Conservation (phyloP, 2,329 filamentous ascomycete species). For the Emmonsia crescens region DNA sequence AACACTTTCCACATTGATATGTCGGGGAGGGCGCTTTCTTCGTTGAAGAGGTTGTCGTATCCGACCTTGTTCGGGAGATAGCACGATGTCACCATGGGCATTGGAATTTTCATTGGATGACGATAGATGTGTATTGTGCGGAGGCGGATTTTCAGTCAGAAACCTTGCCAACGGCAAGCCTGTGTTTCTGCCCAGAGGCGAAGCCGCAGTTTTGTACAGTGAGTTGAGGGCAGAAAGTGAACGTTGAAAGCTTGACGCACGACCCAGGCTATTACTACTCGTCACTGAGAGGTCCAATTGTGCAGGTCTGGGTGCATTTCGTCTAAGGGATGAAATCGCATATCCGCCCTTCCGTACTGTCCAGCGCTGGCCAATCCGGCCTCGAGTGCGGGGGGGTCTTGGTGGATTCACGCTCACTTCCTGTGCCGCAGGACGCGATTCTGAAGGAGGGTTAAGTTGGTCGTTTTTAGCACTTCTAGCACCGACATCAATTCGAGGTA, state of each 20-base stretch:
- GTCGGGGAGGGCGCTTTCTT: conserved; percentile 33
- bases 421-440: neutral
- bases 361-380: conserved; percentile 15
- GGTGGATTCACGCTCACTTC: neutral
- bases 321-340: conserved; percentile 27
- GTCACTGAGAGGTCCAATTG: conserved; percentile 20
- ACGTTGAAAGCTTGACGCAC: conserved; percentile 20
- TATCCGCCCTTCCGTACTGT: conserved; percentile 25
- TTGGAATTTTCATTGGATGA: neutral
- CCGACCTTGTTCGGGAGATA: conserved; percentile 9
- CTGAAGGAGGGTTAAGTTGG: neutral
- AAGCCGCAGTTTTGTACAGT: conserved; percentile 17
- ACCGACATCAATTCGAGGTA: neutral
- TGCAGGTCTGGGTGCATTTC: conserved; percentile 27
- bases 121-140: conserved; percentile 8
- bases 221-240: conserved; percentile 25
- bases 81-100: too few relatives aligned
- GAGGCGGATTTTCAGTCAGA: conserved; percentile 16
- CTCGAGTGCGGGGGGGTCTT: neutral
- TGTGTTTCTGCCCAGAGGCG: conserved; percentile 9
- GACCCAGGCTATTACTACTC: conserved; percentile 9
- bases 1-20: conserved; percentile 36
- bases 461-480: neutral
- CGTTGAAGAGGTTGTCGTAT: conserved; percentile 11
- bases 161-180: conserved; percentile 28